These are phyloP conservation scores for Ganoderma lingzhi DNA, from an alignment of 1,284 basidiomycete genomes.

Conservation along the genomic window DNA sequence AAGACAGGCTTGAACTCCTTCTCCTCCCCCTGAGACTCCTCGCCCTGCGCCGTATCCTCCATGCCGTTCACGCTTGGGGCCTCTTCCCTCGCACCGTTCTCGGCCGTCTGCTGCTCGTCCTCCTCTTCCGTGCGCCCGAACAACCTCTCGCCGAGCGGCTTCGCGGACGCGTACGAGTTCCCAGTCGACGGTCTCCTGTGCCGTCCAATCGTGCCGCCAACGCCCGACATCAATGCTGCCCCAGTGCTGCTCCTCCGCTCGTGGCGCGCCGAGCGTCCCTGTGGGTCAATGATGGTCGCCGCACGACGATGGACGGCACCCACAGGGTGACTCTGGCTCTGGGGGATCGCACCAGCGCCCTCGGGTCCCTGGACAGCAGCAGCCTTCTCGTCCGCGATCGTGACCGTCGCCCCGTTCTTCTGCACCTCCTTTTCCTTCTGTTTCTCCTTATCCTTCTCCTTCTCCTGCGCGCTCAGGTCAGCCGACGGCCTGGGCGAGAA, in stretches of 20 bases:
- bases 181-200: constrained; percentile 74
- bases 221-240: constrained; percentile 59
- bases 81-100: constrained; percentile 47
- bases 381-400: constrained; percentile 39
- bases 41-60: constrained; percentile 45
- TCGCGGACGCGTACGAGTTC: constrained; percentile 48
- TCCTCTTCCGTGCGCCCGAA: constrained; percentile 62
- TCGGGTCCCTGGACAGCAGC: constrained; percentile 30
- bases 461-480: constrained; percentile 44
- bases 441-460: constrained; percentile 26
- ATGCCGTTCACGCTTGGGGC: constrained; percentile 36
- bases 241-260: constrained; percentile 82
- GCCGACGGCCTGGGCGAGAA: constrained; percentile 56
- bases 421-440: constrained; percentile 25
- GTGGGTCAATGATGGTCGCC: constrained; percentile 77
- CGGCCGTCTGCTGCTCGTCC: constrained; percentile 45
- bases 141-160: constrained; percentile 53
- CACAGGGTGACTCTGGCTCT: constrained; percentile 65
- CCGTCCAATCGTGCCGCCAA: constrained; percentile 67
- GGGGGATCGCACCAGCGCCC: constrained; percentile 46
- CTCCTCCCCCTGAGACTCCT: constrained; percentile 42
- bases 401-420: constrained; percentile 32
- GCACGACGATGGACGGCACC: constrained; percentile 68
- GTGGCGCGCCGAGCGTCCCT: constrained; percentile 64
- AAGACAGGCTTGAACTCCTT: constrained; percentile 90